Evolutionary conservation across 768 basidiomycete species (phyloP), one percentile per base, ranked within the genome.

Genomic region (Pulveroboletus sp.): DNA sequence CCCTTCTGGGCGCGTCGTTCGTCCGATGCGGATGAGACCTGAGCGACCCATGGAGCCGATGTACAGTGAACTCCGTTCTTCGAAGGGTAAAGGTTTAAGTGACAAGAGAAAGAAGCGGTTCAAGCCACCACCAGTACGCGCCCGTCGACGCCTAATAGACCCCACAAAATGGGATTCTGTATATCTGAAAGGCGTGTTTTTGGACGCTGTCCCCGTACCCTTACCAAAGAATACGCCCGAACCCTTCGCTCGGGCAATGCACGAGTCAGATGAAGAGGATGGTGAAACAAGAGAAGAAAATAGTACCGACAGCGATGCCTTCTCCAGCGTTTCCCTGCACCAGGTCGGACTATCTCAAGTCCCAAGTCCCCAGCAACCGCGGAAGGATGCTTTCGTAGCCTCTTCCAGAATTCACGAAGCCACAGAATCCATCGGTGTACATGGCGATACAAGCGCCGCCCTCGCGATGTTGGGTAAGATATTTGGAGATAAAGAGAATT

Each of bases 21-120:
- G 77, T 4, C 83, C 85, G 2, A 70, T 88, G 55, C 76, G 80
- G 34, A 88, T 89, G 78, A 76, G 88, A 5, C 90, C 91, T 4
- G 66, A 61, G 9, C 77, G 74, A 34, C 87, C 89, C 3, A 65
- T 93, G 13, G 66, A 62, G 6, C 64, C 63, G 9, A 52, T 56
- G 3, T 42, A 35, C 1, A 41, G 29, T 35, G 56, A 51, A 14
- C 43, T 45, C 11, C 20, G 27, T 13, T 19, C 47, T 12, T 53
- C 51, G 13, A 46, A 36, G 14, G 50, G 48, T 29, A 47, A 53
- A 17, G 36, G 49, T 40, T 16, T 32, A 19, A 63, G 61, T 24
- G 57, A 57, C 20, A 64, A 61, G 41, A 76, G 71, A 62, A 80
- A 74, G 57, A 76, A 70, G 47, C 72, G 72, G 48, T 49, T 63